Base-by-base conservation (phyloP, 768 basidiomycete genomes). In the Boletus sensibilis region DNA sequence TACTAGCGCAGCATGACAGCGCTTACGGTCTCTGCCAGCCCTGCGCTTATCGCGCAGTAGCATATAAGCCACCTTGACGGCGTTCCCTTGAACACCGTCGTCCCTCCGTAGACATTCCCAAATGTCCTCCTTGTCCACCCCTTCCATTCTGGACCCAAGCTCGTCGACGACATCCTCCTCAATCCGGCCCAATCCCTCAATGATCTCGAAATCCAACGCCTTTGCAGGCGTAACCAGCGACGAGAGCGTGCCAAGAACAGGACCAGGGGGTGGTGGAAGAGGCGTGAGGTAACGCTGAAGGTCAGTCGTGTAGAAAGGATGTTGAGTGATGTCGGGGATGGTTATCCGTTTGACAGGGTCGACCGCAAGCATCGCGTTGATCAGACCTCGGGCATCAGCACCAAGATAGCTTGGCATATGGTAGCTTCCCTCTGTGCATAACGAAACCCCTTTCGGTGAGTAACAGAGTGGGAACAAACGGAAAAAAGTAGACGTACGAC, bases 341-440 rank as follows among this genome's bases (percentile, higher is more conserved):
- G 94, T 98, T 63, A 96, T 94, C 41, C 97, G 90, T 70, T 93
- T 94, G 60, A 98, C 82, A 13, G 95, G 94, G 74, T 98, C 95
- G 25, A 96, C 90, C 23, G 85, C 86, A 37, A 98, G 86, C 95
- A 99, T 98, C 35, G 85, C 78, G 27, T 82, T 81, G 65, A 98
- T 91, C 48, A 99, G 83, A 40, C 79, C 79, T 51, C 81, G 82
- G 0, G 95, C 92, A 47, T 95, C 91, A 1, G 78, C 69, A 1
- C 90, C 88, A 3, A 98, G 80, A 65, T 88, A 83, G n/a, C 79
- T 76, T 0, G 97, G 96, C 62, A 91, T 83, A 62, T 90, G 85
- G 75, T 90, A 98, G 47, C 80, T 83, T 21, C 95, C 95, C 77
- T 92, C 92, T 94, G 69, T 2, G 42, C 27, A n/a, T 4, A 52